Evolutionary conservation across 1,139 yeast species (phyloP).

Genomic region (Sugiyamaella sp.): DNA sequence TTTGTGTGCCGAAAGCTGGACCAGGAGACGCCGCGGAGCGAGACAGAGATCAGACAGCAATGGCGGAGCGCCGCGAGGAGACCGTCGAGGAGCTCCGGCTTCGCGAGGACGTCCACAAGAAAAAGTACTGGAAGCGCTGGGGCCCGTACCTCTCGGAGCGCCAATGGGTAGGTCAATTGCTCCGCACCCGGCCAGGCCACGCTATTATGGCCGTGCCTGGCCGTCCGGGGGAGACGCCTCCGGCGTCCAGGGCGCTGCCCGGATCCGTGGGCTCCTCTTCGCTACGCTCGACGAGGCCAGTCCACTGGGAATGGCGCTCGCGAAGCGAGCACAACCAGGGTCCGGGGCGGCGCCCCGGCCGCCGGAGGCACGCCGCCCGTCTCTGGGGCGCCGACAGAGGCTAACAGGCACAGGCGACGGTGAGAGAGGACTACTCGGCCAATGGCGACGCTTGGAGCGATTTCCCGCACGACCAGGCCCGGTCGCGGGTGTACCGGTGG

Average conservation of each 20-base stretch:
- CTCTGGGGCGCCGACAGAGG: background rate
- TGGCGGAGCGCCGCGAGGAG: background rate
- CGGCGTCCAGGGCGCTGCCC: background rate
- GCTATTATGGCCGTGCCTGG: too few relatives aligned
- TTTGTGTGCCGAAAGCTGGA: background rate
- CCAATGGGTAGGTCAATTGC: constrained; percentile 61
- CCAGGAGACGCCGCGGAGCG: background rate
- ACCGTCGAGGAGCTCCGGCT: constrained; percentile 74
- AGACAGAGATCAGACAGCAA: background rate
- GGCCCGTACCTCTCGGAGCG: constrained; percentile 92
- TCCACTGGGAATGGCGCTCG: too few relatives aligned
- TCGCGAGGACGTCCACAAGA: constrained; percentile 56
- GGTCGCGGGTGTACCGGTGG: constrained; percentile 88
- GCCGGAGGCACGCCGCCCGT: constrained; percentile 9
- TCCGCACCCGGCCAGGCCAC: too few relatives aligned
- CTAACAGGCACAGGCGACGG: constrained; percentile 56
- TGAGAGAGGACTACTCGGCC: constrained; percentile 84
- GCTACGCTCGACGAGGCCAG: background rate
- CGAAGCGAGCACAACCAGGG: constrained; percentile 3
- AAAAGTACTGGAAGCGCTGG: constrained; percentile 80
- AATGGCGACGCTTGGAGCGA: constrained; percentile 93
- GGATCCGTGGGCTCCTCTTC: background rate
- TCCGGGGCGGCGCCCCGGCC: constrained; percentile 15
- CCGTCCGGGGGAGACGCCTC: background rate
- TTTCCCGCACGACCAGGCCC: constrained; percentile 86